Base-by-base conservation (phyloP, 2,329 filamentous ascomycete genomes). In the Orbilia ellipsospora region DNA sequence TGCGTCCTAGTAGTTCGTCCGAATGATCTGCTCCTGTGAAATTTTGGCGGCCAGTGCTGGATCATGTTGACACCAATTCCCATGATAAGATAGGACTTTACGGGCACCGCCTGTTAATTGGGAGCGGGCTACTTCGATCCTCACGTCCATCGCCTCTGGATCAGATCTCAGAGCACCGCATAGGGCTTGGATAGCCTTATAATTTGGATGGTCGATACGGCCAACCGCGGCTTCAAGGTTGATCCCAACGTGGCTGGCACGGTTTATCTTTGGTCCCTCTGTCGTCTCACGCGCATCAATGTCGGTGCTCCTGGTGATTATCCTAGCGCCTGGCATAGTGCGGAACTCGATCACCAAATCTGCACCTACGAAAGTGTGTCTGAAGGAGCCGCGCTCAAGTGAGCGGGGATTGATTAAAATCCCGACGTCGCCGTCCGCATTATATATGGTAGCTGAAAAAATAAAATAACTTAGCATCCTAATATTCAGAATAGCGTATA, bases 361-460 rank as follows among this genome's bases (percentile, higher is more conserved):
- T n/a, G 64, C 59, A 2, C 31, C n/a, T 2, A 51, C 13, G 54
- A 45, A 62, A 28, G 31, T 68, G 56, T 64, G 68, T 48, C 59
- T 54, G 31, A 68, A 45, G 7, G 51, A 59, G 6, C 59, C 59
- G 1, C 16, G 26, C 4, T 52, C 20, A 0, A 74, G 26, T 1
- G 50, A 48, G 20, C 59, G 59, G 1, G 45, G 20, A 16, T 74
- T 74, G 3, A 74, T 63, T 20, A 74, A 45, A 10, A 74, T 55
- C 10, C 63, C 70, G 4, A 68, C 40, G 23, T 74, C 70, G 4
- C 63, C 64, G n/a, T 67, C 45, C 2, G 63, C 60, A 42, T 74
- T 44, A 44, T 74, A 74, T 16, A 57, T 26, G 10, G 31, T 13
- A 1, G 4, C 68, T 73, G 60, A 16, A 48, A 8, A 1, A 1